Evolutionary conservation across 2,329 filamentous ascomycete species (phyloP).

Genomic region (Aspergillus aculeatinus): DNA sequence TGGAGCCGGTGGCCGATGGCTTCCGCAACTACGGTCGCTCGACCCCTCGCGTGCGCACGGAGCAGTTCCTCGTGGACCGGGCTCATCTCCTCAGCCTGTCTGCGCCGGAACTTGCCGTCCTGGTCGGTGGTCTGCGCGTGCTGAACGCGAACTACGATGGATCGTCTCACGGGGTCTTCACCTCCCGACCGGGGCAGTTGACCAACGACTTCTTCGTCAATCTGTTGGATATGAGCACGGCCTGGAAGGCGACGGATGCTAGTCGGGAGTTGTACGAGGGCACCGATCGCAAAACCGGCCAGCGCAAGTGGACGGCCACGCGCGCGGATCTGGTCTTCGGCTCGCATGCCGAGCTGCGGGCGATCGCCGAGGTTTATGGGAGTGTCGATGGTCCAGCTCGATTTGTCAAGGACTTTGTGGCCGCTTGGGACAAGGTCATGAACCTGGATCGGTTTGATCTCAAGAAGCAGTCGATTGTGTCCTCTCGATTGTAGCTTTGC

Average conservation of each 20-base stretch:
- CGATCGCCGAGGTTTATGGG: conserved; percentile 69
- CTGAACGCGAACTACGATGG: conserved; percentile 71
- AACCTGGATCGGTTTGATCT: conserved; percentile 68
- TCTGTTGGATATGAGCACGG: conserved; percentile 65
- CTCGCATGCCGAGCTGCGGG: conserved; percentile 71
- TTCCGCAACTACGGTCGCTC: conserved; percentile 77
- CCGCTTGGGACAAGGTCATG: conserved; percentile 73
- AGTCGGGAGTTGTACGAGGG: conserved; percentile 62
- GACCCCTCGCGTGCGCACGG: conserved; percentile 60
- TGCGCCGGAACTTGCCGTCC: conserved; percentile 67
- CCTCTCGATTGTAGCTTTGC: not conserved
- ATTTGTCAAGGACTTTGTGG: conserved; percentile 70
- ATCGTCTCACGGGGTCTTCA: conserved; percentile 67
- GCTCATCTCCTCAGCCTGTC: conserved; percentile 70
- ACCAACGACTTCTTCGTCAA: conserved; percentile 83
- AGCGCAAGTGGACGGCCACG: conserved; percentile 67
- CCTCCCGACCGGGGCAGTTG: conserved; percentile 64
- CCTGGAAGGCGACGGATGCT: conserved; percentile 59
- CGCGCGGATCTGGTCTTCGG: conserved; percentile 70
- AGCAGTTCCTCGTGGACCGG: conserved; percentile 70
- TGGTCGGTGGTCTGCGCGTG: conserved; percentile 70
- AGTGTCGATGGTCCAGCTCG: conserved; percentile 59
- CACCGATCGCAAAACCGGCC: conserved; percentile 63
- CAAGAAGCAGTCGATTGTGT: not conserved
- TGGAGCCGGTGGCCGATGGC: conserved; percentile 69